Evolutionary conservation across 192 early-diverging fungal species (phyloP), one percentile per base, ranked within the genome.

Genomic region (Entomortierella lignicola): DNA sequence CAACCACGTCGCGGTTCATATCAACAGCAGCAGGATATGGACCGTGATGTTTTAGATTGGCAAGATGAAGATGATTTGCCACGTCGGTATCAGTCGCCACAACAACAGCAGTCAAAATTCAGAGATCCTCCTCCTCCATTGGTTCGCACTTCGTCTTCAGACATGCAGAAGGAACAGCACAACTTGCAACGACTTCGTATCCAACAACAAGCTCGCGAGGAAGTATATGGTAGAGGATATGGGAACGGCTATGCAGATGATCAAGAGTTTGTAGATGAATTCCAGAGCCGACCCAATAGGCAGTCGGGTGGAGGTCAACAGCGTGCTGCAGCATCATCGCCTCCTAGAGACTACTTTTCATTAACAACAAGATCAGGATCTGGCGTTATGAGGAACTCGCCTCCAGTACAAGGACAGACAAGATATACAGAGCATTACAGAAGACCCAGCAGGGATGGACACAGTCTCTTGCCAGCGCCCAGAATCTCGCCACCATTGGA

Each of bases 141-240:
- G 23, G 1, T 12, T 37, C 57, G 57, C 10, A 32, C 21, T 13
- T 54, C 66, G 39, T 47, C 71, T 23, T 31, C 53, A 34, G 58
- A 75, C 10, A 44, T 54, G 21, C 71, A 66, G 29, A 56, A 50
- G 20, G 65, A 68, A 18, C 72, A 63, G 29, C 63, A 60, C 7
- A 47, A 66, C 26, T 56, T 60, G 29, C 72, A 75, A 23, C 64
- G 65, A 27, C 53, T 63, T 0, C 51, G 66, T 6, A 43, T 63
- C 18, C 72, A 68, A 31, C 72, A 75, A 25, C 60, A 61, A 21
- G 60, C 64, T 4, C 72, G 52, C 17, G 71, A 75, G 12, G 66
- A 68, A 1, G 48, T 53, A 17, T 68, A 75, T 55, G 70, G 61
- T n/a, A 53, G 61, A 2, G 70, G 70, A 2, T 48, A 57, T 7